Conservation (phyloP, 805 yeast genomes). For the Candida ponderosae region DNA sequence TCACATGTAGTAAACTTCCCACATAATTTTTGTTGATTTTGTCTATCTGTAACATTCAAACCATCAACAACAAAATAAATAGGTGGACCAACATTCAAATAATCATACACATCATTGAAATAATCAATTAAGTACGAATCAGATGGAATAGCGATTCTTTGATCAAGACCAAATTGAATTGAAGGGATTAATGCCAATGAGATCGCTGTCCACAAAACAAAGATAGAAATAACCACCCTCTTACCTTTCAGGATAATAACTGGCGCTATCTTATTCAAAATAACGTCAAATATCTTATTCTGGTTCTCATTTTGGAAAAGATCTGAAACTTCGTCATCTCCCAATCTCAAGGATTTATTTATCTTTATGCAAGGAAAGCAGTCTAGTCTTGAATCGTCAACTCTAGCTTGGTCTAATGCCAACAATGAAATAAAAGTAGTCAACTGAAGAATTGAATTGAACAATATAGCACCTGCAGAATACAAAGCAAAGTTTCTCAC, state of each 20-base stretch:
- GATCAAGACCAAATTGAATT: conserved; percentile 78
- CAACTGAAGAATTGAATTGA: conserved; percentile 72
- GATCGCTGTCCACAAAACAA: conserved; percentile 56
- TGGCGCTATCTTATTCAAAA: conserved; percentile 45
- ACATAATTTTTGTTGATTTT: conserved; percentile 67
- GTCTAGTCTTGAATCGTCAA: conserved; percentile 54
- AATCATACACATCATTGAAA: conserved; percentile 65
- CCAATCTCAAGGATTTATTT: conserved; percentile 6
- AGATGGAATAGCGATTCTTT: conserved; percentile 76
- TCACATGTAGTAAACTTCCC: conserved; percentile 85
- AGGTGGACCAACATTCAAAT: conserved; percentile 87
- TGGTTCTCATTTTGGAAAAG: conserved; percentile 20
- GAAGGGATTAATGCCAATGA: conserved; percentile 65
- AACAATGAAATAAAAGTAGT: conserved; percentile 74
- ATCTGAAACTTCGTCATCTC: conserved; percentile 15
- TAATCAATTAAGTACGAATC: conserved; percentile 78
- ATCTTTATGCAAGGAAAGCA: conserved; percentile 46
- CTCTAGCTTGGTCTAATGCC: conserved; percentile 55
- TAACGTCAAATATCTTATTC: conserved; percentile 26
- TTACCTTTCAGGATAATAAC: conserved; percentile 47
- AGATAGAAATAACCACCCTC: conserved; percentile 41
- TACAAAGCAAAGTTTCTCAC: conserved; percentile 89
- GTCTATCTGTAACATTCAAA: conserved; percentile 51
- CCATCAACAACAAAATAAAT: conserved; percentile 75
- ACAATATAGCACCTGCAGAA: conserved; percentile 76